Conservation (phyloP, 2,329 filamentous ascomycete species). For the Huntiella moniliformis region DNA sequence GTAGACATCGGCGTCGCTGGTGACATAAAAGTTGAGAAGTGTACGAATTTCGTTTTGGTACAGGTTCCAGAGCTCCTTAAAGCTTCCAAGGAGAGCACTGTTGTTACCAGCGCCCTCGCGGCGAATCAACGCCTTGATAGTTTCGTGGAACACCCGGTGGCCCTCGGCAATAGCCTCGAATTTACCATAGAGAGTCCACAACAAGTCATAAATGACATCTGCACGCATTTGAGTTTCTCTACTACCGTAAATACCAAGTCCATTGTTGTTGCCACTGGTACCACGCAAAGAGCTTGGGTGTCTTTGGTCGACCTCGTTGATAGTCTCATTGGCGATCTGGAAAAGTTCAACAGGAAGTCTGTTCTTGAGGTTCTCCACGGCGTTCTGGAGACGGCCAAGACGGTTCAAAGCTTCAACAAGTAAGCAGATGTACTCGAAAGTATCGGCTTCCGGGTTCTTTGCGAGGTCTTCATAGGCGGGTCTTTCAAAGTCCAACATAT, state of each 20-base stretch:
- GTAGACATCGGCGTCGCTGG: slow-evolving; percentile 66
- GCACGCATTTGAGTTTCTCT: slow-evolving; percentile 60
- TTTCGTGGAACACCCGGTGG: slow-evolving; percentile 83
- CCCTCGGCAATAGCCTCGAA: slow-evolving; percentile 95
- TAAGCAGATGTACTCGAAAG: slow-evolving; percentile 79
- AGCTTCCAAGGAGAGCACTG: slow-evolving; percentile 58
- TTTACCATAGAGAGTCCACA: slow-evolving; percentile 86
- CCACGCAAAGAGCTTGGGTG: slow-evolving; percentile 66
- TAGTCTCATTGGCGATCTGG: slow-evolving; percentile 82
- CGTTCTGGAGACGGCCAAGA: slow-evolving; percentile 66
- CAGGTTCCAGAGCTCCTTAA: slow-evolving; percentile 93
- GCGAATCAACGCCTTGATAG: slow-evolving; percentile 67
- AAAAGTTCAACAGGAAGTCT: slow-evolving; percentile 86
- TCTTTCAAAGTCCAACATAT: slow-evolving; percentile 40
- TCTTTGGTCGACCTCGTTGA: slow-evolving; percentile 79
- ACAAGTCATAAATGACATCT: slow-evolving; percentile 73
- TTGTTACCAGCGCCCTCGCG: slow-evolving; percentile 54
- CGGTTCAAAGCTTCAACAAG: slow-evolving; percentile 81
- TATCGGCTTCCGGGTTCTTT: slow-evolving; percentile 87
- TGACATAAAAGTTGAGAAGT: slow-evolving; percentile 85
- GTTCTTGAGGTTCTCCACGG: slow-evolving; percentile 81
- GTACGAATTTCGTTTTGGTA: slow-evolving; percentile 96
- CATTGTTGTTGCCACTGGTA: slow-evolving; percentile 31
- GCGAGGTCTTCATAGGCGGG: slow-evolving; percentile 66
- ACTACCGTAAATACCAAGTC: slow-evolving; percentile 43